These are phyloP conservation scores for Salvia sclarea DNA, from an alignment of 305 asterid genomes.

Conservation along the genomic window DNA sequence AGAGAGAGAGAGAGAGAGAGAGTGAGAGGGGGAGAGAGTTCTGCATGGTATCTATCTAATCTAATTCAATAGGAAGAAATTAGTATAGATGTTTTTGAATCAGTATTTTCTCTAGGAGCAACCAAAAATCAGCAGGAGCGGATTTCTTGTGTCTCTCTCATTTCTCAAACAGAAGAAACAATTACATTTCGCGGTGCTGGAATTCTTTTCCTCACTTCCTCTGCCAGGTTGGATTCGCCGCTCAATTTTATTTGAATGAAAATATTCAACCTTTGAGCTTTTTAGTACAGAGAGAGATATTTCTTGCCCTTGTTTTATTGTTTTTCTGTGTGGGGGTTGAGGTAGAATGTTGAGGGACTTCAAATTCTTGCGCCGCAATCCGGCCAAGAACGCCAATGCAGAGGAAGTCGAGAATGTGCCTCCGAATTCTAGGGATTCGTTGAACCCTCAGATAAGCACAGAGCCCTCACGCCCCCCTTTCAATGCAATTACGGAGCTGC, in stretches of 20 bases:
- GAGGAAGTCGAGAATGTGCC: constrained; percentile 94
- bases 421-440: constrained; percentile 56
- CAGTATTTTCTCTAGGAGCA: constrained; percentile 31
- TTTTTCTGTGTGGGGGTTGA: constrained; percentile 29
- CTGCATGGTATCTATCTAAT: not conserved
- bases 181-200: constrained; percentile 61
- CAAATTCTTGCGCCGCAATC: constrained; percentile 75
- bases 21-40: constrained; percentile 33
- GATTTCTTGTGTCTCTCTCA: not conserved
- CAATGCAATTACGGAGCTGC: constrained; percentile 69
- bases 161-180: constrained; percentile 35
- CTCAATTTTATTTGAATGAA: not conserved
- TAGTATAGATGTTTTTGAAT: constrained; percentile 16
- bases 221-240: constrained; percentile 52
- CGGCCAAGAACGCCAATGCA: constrained; percentile 52
- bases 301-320: constrained; percentile 1
- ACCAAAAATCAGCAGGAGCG: constrained; percentile 7
- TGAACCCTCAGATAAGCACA: constrained; percentile 45
- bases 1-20: constrained; percentile 27
- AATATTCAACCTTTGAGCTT: constrained; percentile 3
- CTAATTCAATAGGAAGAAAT: constrained; percentile 3
- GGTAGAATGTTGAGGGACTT: constrained; percentile 90
- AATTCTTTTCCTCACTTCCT: constrained; percentile 60
- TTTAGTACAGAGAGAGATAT: not conserved
- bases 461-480: constrained; percentile 81